phyloP scores from a whole-genome alignment of 129 eudicot species.

The Lactuca sativa region DNA sequence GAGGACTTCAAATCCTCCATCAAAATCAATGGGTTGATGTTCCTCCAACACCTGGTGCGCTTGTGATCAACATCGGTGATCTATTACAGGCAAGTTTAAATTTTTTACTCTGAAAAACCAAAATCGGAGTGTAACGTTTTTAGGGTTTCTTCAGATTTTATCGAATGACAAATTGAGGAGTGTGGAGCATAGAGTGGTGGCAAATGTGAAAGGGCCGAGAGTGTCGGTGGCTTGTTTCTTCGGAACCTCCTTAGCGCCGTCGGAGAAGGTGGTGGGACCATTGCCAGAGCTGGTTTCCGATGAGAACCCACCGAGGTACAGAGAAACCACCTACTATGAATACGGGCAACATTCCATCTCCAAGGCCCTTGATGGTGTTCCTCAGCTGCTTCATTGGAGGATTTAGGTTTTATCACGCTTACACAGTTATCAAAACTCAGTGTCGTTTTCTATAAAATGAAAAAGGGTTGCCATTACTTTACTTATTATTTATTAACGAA shows the following conservation, averaged over 20 bases:
- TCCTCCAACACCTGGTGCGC: no score
- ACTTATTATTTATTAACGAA: no score
- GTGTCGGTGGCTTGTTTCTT: conserved; percentile 61
- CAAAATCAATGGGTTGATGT: no score
- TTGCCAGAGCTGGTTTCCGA: conserved; percentile 43
- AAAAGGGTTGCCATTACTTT: no score
- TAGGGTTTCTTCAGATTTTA: no score
- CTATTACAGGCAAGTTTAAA: no score
- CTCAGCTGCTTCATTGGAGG: conserved; percentile 30
- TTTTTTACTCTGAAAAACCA: no score
- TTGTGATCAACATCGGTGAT: no score
- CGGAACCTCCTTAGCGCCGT: conserved; percentile 23
- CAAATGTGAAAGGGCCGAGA: conserved; percentile 45
- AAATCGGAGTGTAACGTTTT: no score
- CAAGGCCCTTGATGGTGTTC: conserved; percentile 38
- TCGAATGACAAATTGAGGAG: conserved; percentile 41
- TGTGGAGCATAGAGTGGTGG: conserved; percentile 50
- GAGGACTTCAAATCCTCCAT: no score
- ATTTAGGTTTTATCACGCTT: conserved; percentile 9
- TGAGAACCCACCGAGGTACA: conserved; percentile 32
- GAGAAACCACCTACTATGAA: conserved; percentile 31
- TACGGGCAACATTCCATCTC: conserved; percentile 10
- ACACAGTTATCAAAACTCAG: no score
- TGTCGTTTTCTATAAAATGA: no score
- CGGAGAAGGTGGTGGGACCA: conserved; percentile 45